A percentile compares a stretch with the other conserved stretches of the same genome.
Conservation (phyloP, 768 basidiomycete species). For the Mycena latifolia region DNA sequence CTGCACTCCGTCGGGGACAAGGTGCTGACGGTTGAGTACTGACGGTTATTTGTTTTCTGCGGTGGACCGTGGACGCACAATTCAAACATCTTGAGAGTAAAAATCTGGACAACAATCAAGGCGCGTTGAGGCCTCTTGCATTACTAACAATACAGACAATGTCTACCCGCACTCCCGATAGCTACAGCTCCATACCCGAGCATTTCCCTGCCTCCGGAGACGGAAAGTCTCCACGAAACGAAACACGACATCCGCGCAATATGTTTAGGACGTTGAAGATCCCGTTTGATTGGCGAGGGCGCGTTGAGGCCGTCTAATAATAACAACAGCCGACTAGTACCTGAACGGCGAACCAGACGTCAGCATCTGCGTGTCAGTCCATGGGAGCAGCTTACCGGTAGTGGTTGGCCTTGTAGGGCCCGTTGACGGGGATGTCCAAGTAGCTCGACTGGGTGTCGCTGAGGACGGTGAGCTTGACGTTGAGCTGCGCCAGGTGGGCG, state of each 20-base stretch:
- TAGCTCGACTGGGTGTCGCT: conserved; percentile 84
- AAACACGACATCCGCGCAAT: conserved; percentile 55
- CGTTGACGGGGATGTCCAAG: conserved; percentile 89
- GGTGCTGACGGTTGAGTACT: not conserved
- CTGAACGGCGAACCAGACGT: conserved; percentile 59
- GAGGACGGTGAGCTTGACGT: conserved; percentile 92
- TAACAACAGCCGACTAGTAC: conserved; percentile 54
- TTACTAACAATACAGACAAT: conserved; percentile 29
- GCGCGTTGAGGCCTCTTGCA: conserved; percentile 69
- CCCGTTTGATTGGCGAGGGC: conserved; percentile 73
- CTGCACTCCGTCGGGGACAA: not conserved
- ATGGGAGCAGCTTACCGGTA: conserved; percentile 33
- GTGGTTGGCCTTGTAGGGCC: conserved; percentile 70
- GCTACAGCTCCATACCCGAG: conserved; percentile 21
- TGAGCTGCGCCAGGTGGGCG: conserved; percentile 91
- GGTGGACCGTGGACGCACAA: no score
- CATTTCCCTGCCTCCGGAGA: conserved; percentile 52
- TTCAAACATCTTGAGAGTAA: not conserved
- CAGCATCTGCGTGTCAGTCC: not conserved
- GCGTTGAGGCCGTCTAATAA: conserved; percentile 80
- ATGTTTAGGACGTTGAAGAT: conserved; percentile 76
- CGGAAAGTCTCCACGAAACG: conserved; percentile 63
- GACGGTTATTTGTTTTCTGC: no score
- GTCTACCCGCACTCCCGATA: conserved; percentile 21
- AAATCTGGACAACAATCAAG: conserved; percentile 37